Percentiles rank a stretch among this genome's conserved stretches.
phyloP scores from a whole-genome alignment of 352 stramenopile genomes.

The Globisporangium solare region DNA sequence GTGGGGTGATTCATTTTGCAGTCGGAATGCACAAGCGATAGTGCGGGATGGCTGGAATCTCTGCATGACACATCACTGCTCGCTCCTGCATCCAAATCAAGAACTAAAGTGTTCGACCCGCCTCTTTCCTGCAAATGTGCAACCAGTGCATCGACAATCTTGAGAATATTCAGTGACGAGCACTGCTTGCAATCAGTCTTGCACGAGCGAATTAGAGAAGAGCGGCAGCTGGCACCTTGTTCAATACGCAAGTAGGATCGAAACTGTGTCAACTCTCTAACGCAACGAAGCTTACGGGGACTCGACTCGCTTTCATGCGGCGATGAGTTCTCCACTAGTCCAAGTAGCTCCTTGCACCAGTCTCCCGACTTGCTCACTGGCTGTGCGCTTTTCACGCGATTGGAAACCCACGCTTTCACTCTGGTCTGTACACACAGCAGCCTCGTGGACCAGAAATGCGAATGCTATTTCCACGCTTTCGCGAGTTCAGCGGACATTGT shows the following conservation, averaged over 20 bases:
- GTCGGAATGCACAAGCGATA: neutral
- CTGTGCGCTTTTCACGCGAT: neutral
- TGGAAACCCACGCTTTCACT: neutral
- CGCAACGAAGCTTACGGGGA: neutral
- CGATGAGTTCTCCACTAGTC: neutral
- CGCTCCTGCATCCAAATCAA: neutral
- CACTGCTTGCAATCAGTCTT: neutral
- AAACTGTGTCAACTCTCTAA: neutral
- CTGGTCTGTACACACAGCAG: neutral
- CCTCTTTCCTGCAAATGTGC: neutral
- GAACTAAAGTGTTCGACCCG: neutral
- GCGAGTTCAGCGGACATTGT: neutral
- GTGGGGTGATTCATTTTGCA: neutral
- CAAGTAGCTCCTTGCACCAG: neutral
- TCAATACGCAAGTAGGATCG: conserved; percentile 7
- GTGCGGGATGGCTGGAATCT: neutral
- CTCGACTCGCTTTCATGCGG: neutral
- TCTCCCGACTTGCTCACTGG: conserved; percentile 1
- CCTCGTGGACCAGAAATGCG: neutral
- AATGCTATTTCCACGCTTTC: neutral
- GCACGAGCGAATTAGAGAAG: conserved; percentile 4
- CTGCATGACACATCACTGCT: neutral
- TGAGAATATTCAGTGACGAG: neutral
- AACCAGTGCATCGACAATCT: neutral
- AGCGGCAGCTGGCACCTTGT: neutral